Evolutionary conservation across 23 red algal genomes (phyloP).

Genomic region (Gracilariopsis chorda): DNA sequence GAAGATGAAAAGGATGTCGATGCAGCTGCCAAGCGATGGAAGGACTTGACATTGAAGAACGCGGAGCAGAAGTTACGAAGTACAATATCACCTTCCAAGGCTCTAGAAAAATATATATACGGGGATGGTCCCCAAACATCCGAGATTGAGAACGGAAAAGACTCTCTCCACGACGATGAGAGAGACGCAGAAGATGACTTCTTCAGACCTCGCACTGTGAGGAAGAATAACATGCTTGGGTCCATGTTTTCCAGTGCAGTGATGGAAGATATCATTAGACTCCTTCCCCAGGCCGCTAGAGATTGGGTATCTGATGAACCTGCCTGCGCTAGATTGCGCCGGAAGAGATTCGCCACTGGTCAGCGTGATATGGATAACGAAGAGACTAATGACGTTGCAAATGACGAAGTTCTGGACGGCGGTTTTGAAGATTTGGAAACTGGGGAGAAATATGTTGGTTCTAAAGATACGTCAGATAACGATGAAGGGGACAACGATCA

Average conservation of each 20-base stretch:
- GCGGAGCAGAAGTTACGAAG: slow-evolving; percentile 5
- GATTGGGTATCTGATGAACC: slow-evolving; percentile 58
- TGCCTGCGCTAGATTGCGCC: slow-evolving; percentile 21
- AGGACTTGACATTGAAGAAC: slow-evolving; percentile 30
- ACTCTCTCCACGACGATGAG: slow-evolving; percentile 12
- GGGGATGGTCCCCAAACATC: neutral
- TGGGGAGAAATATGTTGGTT: slow-evolving; percentile 20
- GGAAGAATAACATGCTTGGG: neutral
- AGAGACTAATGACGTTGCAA: neutral
- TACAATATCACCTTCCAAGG: slow-evolving; percentile 44
- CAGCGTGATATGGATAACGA: neutral
- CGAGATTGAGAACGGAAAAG: neutral
- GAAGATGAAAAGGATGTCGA: neutral
- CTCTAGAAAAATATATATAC: slow-evolving; percentile 57
- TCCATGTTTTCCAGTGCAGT: slow-evolving; percentile 17
- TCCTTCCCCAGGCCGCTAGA: slow-evolving; percentile 16
- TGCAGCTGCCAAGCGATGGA: slow-evolving; percentile 28
- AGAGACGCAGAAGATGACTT: slow-evolving; percentile 58
- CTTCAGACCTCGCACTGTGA: slow-evolving; percentile 32
- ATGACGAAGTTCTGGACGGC: slow-evolving; percentile 38
- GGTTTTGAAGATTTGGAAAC: slow-evolving; percentile 85
- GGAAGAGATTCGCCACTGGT: slow-evolving; percentile 63
- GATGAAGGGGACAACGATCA: neutral
- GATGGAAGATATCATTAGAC: slow-evolving; percentile 57
- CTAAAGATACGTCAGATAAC: neutral